These are phyloP conservation scores for Entelexis paramagnoliae DNA, from an alignment of 1,139 yeast species.

Conservation along the genomic window DNA sequence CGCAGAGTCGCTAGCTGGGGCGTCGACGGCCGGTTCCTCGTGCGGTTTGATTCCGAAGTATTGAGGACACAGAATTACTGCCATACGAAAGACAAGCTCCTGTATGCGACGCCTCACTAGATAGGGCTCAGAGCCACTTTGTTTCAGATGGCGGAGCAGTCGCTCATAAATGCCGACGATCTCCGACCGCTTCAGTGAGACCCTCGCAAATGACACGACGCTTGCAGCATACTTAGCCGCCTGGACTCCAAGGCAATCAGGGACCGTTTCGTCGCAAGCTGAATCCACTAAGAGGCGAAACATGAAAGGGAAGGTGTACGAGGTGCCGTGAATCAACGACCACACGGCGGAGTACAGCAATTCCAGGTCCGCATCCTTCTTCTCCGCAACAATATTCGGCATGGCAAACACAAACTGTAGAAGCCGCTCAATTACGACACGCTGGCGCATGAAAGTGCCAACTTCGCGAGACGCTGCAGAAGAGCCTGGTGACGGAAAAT, in stretches of 20 bases:
- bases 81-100: slow-evolving; percentile 1
- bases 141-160: not conserved
- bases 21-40: no score
- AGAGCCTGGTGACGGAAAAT: not conserved
- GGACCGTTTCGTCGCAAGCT: not conserved
- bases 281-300: not conserved
- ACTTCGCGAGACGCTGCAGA: not conserved
- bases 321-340: slow-evolving; percentile 4
- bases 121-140: not conserved
- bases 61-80: not conserved
- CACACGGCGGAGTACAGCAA: slow-evolving; percentile 12
- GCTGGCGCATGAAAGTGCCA: not conserved
- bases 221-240: slow-evolving; percentile 8
- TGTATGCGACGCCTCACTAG: not conserved
- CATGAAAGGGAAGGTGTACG: slow-evolving; percentile 13
- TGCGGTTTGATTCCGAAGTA: not conserved
- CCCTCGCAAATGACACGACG: not conserved
- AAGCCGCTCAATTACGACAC: not conserved
- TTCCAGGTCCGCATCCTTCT: not conserved
- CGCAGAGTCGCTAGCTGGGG: no score
- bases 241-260: slow-evolving; percentile 4
- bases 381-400: not conserved
- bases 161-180: not conserved
- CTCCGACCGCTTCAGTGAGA: not conserved
- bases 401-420: not conserved